Evolutionary conservation across 2,329 filamentous ascomycete species (phyloP), one percentile per base, ranked within the genome.

Genomic region (Triangularia setosa): DNA sequence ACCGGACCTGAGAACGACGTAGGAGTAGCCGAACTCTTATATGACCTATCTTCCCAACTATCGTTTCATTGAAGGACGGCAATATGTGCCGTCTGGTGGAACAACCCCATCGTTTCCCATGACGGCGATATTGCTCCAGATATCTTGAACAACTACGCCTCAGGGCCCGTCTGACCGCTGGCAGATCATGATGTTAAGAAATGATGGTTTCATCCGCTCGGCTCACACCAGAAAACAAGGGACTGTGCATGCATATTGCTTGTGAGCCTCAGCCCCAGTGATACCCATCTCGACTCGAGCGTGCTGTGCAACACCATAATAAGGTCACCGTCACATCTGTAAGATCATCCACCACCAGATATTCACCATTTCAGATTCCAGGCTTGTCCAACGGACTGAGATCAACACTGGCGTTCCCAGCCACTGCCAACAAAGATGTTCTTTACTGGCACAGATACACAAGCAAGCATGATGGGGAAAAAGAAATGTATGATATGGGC

Each of bases 301-400:
- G 8, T 21, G 28, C 30, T 16, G 57, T 58, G 24, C 28, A 60
- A 60, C 58, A 7, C 23, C 24, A 11, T 30, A 23, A 27, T 18
- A 60, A 60, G 48, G 35, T 53, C 33, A 53, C 35, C 16, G 58
- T 60, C 23, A 21, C 58, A 60, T 44, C 58, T 33, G 35, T n/a
- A 23, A 14, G 12, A 59, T 59, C 16, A 48, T 40, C 23, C 24
- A 35, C 33, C 33, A 48, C 40, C n/a, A 48, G 40, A 48, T 48
- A 48, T 48, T 21, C 11, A 48, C 40, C 40, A n/a, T 21, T 14
- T 18, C 40, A 1, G 7, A 12, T 4, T 48, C 18, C 18, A 21
- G 40, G 7, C 40, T 21, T 48, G 40, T 48, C 40, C 40, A 18
- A 48, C 40, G n/a, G 11, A 48, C n/a, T 9, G 40, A 21, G 40